phyloP scores from a whole-genome alignment of 2,329 filamentous ascomycete species.

The Claviceps citrina region DNA sequence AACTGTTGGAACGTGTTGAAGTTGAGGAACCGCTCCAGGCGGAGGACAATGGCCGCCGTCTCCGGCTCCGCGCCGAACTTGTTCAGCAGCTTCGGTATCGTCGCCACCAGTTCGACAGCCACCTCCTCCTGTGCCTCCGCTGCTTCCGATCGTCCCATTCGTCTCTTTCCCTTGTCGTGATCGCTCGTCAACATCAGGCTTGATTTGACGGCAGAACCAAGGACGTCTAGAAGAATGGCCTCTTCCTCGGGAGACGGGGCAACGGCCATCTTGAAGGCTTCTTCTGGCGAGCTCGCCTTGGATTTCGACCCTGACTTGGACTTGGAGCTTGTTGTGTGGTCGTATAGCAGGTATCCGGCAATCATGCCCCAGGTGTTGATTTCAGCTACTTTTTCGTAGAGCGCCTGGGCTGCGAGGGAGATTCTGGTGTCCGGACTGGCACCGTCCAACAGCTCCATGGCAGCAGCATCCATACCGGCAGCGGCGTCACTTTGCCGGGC shows the following conservation, averaged over 20 bases:
- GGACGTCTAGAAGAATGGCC: constrained; percentile 68
- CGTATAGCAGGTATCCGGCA: constrained; percentile 79
- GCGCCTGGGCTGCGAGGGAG: constrained; percentile 67
- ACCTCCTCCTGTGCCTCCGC: constrained; percentile 62
- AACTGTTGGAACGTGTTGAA: constrained; percentile 78
- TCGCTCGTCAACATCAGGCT: constrained; percentile 53
- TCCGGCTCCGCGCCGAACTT: constrained; percentile 86
- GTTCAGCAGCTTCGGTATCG: constrained; percentile 74
- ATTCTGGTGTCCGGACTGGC: constrained; percentile 64
- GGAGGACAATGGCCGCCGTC: constrained; percentile 71
- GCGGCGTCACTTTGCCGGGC: constrained; percentile 31
- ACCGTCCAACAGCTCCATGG: constrained; percentile 43
- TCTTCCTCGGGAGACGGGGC: constrained; percentile 66
- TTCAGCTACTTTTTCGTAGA: constrained; percentile 70
- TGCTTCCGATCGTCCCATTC: constrained; percentile 45
- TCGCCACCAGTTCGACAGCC: constrained; percentile 58
- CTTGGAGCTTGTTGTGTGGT: constrained; percentile 57
- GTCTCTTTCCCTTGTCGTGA: constrained; percentile 43
- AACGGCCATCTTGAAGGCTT: constrained; percentile 53
- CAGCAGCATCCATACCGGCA: constrained; percentile 30
- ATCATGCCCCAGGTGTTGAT: constrained; percentile 77
- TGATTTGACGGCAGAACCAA: constrained; percentile 68
- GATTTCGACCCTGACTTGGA: constrained; percentile 36
- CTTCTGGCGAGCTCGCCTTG: constrained; percentile 38
- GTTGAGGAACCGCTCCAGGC: constrained; percentile 73